Base-by-base conservation (phyloP, 2,329 filamentous ascomycete genomes). In the Plectosphaerella plurivora region DNA sequence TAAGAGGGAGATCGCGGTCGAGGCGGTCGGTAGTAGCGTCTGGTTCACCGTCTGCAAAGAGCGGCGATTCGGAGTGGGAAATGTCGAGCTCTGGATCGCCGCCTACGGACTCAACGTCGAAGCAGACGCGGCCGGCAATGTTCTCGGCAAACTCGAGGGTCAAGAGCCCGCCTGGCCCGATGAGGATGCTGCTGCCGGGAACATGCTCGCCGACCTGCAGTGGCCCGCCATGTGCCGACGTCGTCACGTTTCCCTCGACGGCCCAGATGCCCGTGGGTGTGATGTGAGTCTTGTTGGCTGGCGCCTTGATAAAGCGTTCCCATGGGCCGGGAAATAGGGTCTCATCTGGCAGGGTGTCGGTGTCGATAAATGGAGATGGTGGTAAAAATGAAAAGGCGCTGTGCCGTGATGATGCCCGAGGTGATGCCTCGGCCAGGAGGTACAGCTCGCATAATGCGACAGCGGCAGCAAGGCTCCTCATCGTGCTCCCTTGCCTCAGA, bases 91-190 rank as follows among this genome's bases (percentile, higher is more conserved):
- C 63, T 12, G 66, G 61, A 42, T 68, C 56, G 39, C 63, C 62
- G 22, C 60, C 55, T 3, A 64, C 47, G 18, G 53, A 56, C 18
- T 63, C 55, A 42, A 71, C 58, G 22, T 68, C 59, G 52, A 72
- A 64, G 53, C 68, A 70, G 24, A 68, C 64, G 47, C 68, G 61
- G 47, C 71, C 71, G 45, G 62, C 65, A 53, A 72, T 70, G 51
- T 74, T 73, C 60, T 74, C 66, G 5, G 55, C 62, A 53, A 74
- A 74, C 50, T 70, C 69, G 45, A 70, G 63, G 6, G 67, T 72
- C 51, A 73, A 56, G 44, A 66, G 57, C 14, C 66, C 68, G 18
- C 65, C 64, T 5, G 59, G 59, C 6, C 61, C 69, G 53, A 67
- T 63, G 5, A 62, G 53, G 18, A 66, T 57, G 15, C 59, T 59